Conservation (phyloP, 2,329 filamentous ascomycete species). For the Scytalidium sp. region DNA sequence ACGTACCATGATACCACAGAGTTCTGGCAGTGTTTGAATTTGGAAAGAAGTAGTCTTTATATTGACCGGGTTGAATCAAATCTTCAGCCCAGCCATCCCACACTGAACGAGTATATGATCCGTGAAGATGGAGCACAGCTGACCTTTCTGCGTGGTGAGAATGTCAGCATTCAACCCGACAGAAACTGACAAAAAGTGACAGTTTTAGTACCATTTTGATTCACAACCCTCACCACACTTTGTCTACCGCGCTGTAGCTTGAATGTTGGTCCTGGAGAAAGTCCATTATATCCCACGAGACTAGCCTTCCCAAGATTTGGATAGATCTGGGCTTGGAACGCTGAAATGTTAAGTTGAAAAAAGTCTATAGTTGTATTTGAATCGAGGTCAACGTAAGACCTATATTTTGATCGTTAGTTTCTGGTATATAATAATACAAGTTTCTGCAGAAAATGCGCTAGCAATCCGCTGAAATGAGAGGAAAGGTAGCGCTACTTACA, state of each 20-base stretch:
- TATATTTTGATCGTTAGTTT: not conserved
- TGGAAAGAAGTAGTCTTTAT: conserved; percentile 62
- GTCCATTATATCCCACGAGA: conserved; percentile 51
- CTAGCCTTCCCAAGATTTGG: conserved; percentile 35
- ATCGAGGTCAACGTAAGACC: conserved; percentile 11
- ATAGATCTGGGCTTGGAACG: conserved; percentile 39
- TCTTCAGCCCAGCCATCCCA: conserved; percentile 56
- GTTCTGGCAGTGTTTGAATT: conserved; percentile 50
- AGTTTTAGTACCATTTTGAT: not conserved
- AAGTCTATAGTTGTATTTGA: conserved; percentile 35
- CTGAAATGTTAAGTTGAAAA: conserved; percentile 41
- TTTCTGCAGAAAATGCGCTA: no score
- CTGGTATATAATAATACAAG: not conserved
- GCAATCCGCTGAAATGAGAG: no score
- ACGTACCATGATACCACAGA: conserved; percentile 52
- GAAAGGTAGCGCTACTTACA: not conserved
- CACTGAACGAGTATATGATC: conserved; percentile 45
- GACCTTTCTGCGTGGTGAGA: not conserved
- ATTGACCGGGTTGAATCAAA: conserved; percentile 46
- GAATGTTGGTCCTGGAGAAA: conserved; percentile 51
- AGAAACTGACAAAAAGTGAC: conserved; percentile 3
- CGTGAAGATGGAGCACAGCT: conserved; percentile 44
- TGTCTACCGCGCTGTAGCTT: conserved; percentile 45
- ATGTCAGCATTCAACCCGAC: not conserved
- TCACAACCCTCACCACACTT: conserved; percentile 37